These are phyloP conservation scores for Zygotorulaspora chibaensis DNA, from an alignment of 805 yeast species.

Conservation along the genomic window DNA sequence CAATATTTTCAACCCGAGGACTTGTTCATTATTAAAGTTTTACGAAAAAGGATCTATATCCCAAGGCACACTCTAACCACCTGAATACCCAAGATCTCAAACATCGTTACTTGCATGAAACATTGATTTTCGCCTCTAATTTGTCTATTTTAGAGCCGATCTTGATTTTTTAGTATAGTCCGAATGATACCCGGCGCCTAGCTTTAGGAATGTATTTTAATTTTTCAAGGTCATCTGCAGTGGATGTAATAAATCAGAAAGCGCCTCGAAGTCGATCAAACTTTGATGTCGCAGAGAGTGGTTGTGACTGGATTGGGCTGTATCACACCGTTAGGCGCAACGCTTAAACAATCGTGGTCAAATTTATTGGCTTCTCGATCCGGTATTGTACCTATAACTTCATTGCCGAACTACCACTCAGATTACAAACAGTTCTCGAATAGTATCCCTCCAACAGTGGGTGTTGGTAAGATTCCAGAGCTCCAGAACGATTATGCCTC, in stretches of 20 bases:
- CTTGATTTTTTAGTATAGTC: too few species aligned
- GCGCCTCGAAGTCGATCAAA: not conserved
- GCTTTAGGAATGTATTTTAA: too few species aligned
- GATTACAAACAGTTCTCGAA: conserved; percentile 40
- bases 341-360: conserved; percentile 51
- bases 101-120: too few species aligned
- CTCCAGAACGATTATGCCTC: conserved; percentile 38
- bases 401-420: conserved; percentile 32
- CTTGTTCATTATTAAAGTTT: too few species aligned
- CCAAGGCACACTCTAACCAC: too few species aligned
- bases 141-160: too few species aligned
- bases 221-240: not conserved
- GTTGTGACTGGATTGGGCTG: conserved; percentile 91
- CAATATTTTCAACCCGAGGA: too few species aligned
- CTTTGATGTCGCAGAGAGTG: conserved; percentile 46
- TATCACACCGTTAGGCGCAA: conserved; percentile 81
- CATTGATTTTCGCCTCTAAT: too few species aligned
- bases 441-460: conserved; percentile 57
- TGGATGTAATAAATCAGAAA: not conserved
- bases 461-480: conserved; percentile 68
- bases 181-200: too few species aligned
- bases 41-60: too few species aligned
- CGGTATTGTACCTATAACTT: conserved; percentile 55
- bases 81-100: too few species aligned
- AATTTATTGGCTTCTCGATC: conserved; percentile 48